Evolutionary conservation across 1,284 basidiomycete species (phyloP).

Genomic region (Cutaneotrichosporon sp.): DNA sequence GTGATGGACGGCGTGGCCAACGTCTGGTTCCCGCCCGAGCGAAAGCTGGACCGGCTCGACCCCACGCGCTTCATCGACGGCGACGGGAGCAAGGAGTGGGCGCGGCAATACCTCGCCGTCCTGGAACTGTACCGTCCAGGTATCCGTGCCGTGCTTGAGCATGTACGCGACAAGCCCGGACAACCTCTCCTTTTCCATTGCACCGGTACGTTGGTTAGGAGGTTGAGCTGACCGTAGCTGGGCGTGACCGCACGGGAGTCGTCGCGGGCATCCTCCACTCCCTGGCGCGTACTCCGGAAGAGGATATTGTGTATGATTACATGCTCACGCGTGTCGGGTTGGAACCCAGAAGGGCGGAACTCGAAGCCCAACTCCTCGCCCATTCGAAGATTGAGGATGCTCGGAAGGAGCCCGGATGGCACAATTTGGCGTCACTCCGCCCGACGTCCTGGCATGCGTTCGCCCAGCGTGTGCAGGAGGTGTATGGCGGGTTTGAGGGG

Average conservation of each 20-base stretch:
- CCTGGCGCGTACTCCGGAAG: slow-evolving; percentile 17
- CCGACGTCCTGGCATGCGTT: slow-evolving; percentile 13
- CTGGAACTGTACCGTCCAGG: slow-evolving; percentile 9
- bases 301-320: slow-evolving; percentile 19
- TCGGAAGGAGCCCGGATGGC: slow-evolving; percentile 10
- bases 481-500: slow-evolving; percentile 22
- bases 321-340: slow-evolving; percentile 25
- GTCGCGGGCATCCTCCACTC: slow-evolving; percentile 20
- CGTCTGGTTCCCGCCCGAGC: slow-evolving; percentile 9
- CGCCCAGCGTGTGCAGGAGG: slow-evolving; percentile 2
- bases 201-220: slow-evolving; percentile 12
- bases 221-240: slow-evolving; percentile 14
- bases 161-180: slow-evolving; percentile 15
- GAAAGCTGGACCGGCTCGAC: slow-evolving; percentile 2
- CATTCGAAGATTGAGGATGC: slow-evolving; percentile 6
- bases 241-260: slow-evolving; percentile 25
- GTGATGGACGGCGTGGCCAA: slow-evolving; percentile 8
- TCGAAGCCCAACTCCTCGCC: slow-evolving; percentile 4
- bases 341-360: slow-evolving; percentile 21
- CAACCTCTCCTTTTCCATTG: slow-evolving; percentile 25
- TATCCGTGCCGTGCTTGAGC: slow-evolving; percentile 19
- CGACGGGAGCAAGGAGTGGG: slow-evolving; percentile 21
- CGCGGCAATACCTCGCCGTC: slow-evolving; percentile 12
- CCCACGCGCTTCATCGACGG: slow-evolving; percentile 15
- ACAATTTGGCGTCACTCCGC: slow-evolving; percentile 16